Evolutionary conservation across 2,329 filamentous ascomycete species (phyloP), one percentile per base, ranked within the genome.

Genomic region (Epichloe brachyelytri): DNA sequence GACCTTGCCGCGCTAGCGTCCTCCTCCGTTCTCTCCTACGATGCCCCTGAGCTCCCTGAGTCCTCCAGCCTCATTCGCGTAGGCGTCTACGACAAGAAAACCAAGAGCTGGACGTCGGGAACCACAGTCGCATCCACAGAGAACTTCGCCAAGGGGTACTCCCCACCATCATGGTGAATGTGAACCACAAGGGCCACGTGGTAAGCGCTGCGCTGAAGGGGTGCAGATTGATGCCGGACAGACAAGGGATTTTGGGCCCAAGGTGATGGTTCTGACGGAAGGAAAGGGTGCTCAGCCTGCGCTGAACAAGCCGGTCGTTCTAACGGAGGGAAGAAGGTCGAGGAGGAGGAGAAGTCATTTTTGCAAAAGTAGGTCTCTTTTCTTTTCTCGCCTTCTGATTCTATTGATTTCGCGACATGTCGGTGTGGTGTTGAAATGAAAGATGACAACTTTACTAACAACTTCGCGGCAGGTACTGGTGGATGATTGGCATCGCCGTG

Each of bases 231-330:
- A 84, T 61, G 80, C 80, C 11, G 80, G 80, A 2, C 72, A 77
- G 57, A 84, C 80, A 58, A 71, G 80, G 56, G 79, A 83, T 61
- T 83, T 83, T 67, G 79, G 79, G 0, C 79, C 81, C 43, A 72
- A 79, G 68, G 78, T 76, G 7, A 63, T 73, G 49, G 66, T 85
- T 46, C 60, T 75, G 43, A 65, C 70, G 22, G 68, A 73, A 41
- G 64, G 60, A 44, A 66, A 63, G 51, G 82, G 79, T 2, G 74
- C 72, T 62, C 71, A 76, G 61, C 79, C 80, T 2, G 73, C 74
- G 57, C 66, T 85, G 59, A 84, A 83, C 59, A 78, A 77, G 66
- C 81, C 82, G 3, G 72, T 86, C 38, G 76, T 83, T 46, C 65
- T 85, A 55, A 70, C 78, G 0, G 77, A 82, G 56, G 82, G 15